Conservation (phyloP, 2,329 filamentous ascomycete genomes). For the Apiospora pterosperma region DNA sequence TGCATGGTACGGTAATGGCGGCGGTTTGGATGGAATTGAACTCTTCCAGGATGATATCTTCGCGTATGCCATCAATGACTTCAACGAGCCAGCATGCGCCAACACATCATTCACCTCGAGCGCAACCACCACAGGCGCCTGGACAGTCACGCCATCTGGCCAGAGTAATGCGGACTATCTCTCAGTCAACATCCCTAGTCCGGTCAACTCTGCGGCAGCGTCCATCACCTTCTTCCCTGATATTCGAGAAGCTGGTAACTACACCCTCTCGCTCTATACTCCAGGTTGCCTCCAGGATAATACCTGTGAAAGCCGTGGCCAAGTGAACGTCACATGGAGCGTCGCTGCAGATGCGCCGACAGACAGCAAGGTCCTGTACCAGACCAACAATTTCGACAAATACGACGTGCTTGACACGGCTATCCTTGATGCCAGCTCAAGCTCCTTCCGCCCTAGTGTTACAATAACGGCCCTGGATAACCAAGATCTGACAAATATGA, state of each 20-base stretch:
- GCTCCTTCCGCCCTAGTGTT: conserved; percentile 74
- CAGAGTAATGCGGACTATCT: conserved; percentile 75
- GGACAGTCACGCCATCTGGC: conserved; percentile 65
- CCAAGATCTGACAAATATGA: conserved; percentile 60
- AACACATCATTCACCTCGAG: conserved; percentile 61
- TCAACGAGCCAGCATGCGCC: conserved; percentile 84
- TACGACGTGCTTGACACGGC: conserved; percentile 91
- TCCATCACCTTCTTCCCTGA: conserved; percentile 79
- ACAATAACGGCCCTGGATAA: conserved; percentile 68
- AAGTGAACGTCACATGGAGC: conserved; percentile 74
- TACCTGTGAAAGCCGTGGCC: conserved; percentile 72
- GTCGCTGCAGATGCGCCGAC: conserved; percentile 51
- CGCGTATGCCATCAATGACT: conserved; percentile 78
- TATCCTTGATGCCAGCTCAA: conserved; percentile 71
- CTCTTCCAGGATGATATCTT: conserved; percentile 83
- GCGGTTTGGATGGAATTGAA: conserved; percentile 80
- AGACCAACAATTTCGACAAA: conserved; percentile 96
- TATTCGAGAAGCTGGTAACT: conserved; percentile 85
- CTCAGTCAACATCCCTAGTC: conserved; percentile 57
- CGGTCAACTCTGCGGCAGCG: conserved; percentile 55
- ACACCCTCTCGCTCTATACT: conserved; percentile 87
- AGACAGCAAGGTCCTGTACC: conserved; percentile 62
- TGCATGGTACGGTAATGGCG: conserved; percentile 82
- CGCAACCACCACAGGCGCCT: conserved; percentile 69
- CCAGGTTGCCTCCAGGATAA: conserved; percentile 82